Evolutionary conservation across 371 early-diverging fungal species (phyloP).

Genomic region (Mucor plumbeus): DNA sequence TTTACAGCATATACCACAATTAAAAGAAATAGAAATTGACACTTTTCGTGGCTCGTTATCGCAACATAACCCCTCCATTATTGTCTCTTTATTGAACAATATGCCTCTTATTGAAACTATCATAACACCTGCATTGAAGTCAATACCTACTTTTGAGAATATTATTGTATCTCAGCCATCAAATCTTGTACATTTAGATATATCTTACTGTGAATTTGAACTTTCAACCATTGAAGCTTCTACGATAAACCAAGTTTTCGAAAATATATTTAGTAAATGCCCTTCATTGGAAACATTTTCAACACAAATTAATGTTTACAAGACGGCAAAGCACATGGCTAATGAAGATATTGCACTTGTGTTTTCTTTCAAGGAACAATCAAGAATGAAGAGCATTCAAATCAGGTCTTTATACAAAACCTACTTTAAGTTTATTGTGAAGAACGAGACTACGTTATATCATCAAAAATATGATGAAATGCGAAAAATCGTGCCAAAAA

Average conservation of each 20-base stretch:
- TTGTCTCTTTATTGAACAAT: background rate
- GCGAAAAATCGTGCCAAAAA: background rate
- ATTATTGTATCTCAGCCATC: background rate
- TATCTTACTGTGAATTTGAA: background rate
- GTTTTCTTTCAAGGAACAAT: background rate
- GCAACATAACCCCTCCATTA: background rate
- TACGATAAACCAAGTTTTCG: background rate
- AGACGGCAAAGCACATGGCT: background rate
- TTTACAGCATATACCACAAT: background rate
- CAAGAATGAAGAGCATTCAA: background rate
- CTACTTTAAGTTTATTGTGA: background rate
- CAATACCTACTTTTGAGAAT: background rate
- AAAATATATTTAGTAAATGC: background rate
- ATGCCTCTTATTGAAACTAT: background rate
- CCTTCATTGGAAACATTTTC: background rate
- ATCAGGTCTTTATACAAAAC: background rate
- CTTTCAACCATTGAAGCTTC: background rate
- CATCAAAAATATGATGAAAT: background rate
- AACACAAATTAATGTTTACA: background rate
- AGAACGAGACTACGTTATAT: background rate
- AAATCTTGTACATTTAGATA: background rate
- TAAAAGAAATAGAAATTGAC: background rate
- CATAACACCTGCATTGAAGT: background rate
- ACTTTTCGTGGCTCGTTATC: background rate
- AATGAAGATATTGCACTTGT: background rate